Evolutionary conservation across 768 basidiomycete species (phyloP), one percentile per base, ranked within the genome.

Genomic region (Lyophyllum atratum): DNA sequence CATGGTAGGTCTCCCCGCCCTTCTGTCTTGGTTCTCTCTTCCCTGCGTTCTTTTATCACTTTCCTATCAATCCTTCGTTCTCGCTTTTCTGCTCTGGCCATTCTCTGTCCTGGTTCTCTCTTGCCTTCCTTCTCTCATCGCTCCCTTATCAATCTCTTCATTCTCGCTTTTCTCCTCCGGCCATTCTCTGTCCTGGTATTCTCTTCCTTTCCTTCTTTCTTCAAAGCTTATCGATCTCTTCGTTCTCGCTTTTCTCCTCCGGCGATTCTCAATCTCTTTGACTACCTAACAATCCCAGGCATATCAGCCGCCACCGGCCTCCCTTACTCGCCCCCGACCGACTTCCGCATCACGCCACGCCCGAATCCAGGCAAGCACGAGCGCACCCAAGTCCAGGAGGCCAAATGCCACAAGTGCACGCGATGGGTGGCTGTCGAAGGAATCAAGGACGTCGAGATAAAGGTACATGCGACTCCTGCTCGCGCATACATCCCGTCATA

Each of bases 271-370:
- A 6, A 5, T 14, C 34, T 3, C 34, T 37, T 37, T 7, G 17
- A 7, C 3, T 37, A 37, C 34, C 34, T 12, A 12, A 37, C 34
- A n/a, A 24, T 21, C 58, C 49, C 53, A 91, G 91, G 91, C 7
- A 85, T 93, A 34, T 90, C 88, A 0, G 83, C 90, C 8, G 69
- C 77, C 3, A 85, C 86, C 0, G 85, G 84, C 0, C 79, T 75
- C 1, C 92, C 92, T 1, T 92, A 92, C 70, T 90, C 89, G 6
- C 92, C 92, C 0, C 92, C 92, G 1, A 67, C 80, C 24, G 80
- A 79, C 1, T 89, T 89, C 66, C 85, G 86, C 33, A 68, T 72
- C 12, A 69, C 75, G 1, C 46, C 65, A 1, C 81, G 87, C 40
- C 70, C 66, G 2, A 72, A 78, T 33, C 66, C 82, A 1, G 79